These are phyloP conservation scores for Rubroboletus pulcherrimus DNA, from an alignment of 768 basidiomycete species.

Conservation along the genomic window DNA sequence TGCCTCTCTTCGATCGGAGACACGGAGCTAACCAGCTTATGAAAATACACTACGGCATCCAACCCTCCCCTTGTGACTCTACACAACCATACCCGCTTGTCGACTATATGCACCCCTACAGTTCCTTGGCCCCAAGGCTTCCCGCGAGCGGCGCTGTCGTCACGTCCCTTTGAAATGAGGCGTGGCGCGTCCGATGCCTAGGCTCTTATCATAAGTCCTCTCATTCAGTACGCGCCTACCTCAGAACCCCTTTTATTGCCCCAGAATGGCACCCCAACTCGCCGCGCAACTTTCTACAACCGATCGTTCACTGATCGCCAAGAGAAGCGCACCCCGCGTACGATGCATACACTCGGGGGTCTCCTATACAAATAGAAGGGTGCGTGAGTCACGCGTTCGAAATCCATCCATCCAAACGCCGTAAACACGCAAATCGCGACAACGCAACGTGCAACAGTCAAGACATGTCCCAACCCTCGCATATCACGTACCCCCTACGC, in stretches of 20 bases:
- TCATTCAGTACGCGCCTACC: neutral
- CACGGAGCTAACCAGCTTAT: constrained; percentile 19
- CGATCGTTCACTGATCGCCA: constrained; percentile 49
- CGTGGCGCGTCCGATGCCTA: neutral
- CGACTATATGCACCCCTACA: no score
- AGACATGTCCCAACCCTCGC: neutral
- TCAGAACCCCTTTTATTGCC: neutral
- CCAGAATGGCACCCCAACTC: constrained; percentile 36
- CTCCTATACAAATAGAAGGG: constrained; percentile 27
- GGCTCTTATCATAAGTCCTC: neutral
- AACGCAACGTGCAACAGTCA: constrained; percentile 1
- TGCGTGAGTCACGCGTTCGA: constrained; percentile 10
- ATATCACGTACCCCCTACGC: constrained; percentile 5
- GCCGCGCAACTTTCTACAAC: constrained; percentile 50
- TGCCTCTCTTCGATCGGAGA: constrained; percentile 9
- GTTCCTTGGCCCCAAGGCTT: neutral
- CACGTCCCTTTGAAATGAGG: neutral
- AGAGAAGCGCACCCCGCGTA: constrained; percentile 42
- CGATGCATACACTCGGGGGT: constrained; percentile 36
- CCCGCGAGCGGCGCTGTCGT: no score
- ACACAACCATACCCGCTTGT: no score
- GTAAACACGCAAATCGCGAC: constrained; percentile 3
- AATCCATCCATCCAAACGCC: neutral
- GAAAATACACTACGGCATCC: neutral
- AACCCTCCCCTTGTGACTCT: no score